Evolutionary conservation across 352 stramenopile genomes (phyloP).

Genomic region (Aphanomyces cochlioides): DNA sequence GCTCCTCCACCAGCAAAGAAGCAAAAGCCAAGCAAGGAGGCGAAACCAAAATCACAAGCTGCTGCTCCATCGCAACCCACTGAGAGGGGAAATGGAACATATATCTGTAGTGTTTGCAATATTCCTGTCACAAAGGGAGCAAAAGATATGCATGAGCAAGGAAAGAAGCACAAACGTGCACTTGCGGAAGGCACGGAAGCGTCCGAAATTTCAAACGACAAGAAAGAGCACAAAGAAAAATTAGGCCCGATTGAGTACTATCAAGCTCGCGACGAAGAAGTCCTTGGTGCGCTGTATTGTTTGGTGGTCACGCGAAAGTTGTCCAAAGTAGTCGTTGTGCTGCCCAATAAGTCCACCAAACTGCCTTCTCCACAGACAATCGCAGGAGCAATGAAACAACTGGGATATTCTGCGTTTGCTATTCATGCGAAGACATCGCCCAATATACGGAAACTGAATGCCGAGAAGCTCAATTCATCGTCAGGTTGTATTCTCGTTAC

Average conservation of each 20-base stretch:
- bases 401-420: constrained; percentile 57
- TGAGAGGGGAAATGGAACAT: background rate
- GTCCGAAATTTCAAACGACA: background rate
- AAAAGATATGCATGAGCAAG: constrained; percentile 26
- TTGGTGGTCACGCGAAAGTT: background rate
- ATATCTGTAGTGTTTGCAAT: constrained; percentile 19
- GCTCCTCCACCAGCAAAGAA: constrained; percentile 6
- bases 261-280: constrained; percentile 18
- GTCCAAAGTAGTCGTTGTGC: constrained; percentile 38
- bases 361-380: constrained; percentile 39
- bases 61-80: background rate
- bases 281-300: constrained; percentile 17
- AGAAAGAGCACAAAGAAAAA: background rate
- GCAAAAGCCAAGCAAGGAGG: background rate
- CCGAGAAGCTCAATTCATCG: constrained; percentile 41
- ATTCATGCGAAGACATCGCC: constrained; percentile 68
- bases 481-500: constrained; percentile 52
- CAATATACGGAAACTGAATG: constrained; percentile 47
- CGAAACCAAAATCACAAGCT: background rate
- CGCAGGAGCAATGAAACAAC: constrained; percentile 45
- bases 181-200: background rate
- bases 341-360: constrained; percentile 39
- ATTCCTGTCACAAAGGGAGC: constrained; percentile 20
- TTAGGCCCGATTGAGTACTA: background rate
- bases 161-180: constrained; percentile 26